A percentile compares a stretch with the other conserved stretches of the same genome.
Conservation (phyloP, 2,329 filamentous ascomycete species). For the Penicillium italicum region DNA sequence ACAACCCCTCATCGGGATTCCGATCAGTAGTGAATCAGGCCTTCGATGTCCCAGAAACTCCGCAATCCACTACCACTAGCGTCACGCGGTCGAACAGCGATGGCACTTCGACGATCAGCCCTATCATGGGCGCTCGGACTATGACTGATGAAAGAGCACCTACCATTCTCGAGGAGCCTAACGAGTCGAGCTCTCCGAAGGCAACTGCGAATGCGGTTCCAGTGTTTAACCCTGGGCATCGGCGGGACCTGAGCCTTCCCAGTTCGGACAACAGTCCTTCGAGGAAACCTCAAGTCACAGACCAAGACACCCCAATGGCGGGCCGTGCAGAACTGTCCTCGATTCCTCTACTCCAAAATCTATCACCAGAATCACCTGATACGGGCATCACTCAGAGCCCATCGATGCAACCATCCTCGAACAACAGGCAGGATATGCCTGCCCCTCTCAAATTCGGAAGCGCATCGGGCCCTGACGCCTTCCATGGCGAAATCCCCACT, state of each 20-base stretch:
- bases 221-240: conserved; percentile 52
- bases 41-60: conserved; percentile 58
- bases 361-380: conserved; percentile 13
- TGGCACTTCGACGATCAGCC: conserved; percentile 61
- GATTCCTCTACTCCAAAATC: conserved; percentile 28
- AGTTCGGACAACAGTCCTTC: conserved; percentile 59
- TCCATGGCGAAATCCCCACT: conserved; percentile 28
- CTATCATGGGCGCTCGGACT: conserved; percentile 54
- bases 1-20: conserved; percentile 55
- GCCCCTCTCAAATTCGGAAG: conserved; percentile 34
- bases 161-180: conserved; percentile 54
- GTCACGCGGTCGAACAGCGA: conserved; percentile 60
- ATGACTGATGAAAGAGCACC: conserved; percentile 45
- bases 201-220: conserved; percentile 24
- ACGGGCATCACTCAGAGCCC: conserved; percentile 2
- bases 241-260: conserved; percentile 57
- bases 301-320: conserved; percentile 41
- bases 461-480: conserved; percentile 15
- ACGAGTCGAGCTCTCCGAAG: conserved; percentile 29
- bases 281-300: conserved; percentile 53
- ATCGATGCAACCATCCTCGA: conserved; percentile 6
- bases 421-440: conserved; percentile 23
- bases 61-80: conserved; percentile 51
- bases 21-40: conserved; percentile 61
- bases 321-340: conserved; percentile 46